A percentile compares a stretch with the other conserved stretches of the same genome.
Evolutionary conservation across 257 asterid genomes (phyloP).

Genomic region (Cordia subcordata): DNA sequence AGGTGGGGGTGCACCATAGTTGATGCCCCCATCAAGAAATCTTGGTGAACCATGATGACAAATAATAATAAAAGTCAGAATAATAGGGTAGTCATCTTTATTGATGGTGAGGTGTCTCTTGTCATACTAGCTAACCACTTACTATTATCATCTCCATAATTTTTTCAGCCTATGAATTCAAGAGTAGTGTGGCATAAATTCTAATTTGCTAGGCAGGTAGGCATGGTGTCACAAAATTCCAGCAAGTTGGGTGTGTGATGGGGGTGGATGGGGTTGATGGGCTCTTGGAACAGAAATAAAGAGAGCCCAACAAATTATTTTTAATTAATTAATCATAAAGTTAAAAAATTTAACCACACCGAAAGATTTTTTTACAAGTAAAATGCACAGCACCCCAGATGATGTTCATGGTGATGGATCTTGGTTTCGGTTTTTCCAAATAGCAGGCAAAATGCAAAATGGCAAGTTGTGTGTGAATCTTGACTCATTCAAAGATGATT

Average conservation of each 20-base stretch:
- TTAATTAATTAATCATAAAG: too few species aligned
- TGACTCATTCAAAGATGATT: slow-evolving; percentile 20
- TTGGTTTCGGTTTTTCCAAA: slow-evolving; percentile 9
- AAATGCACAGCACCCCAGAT: background rate
- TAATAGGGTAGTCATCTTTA: too few species aligned
- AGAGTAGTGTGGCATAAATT: background rate
- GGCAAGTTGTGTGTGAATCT: slow-evolving; percentile 13
- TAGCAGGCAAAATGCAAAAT: slow-evolving; percentile 20
- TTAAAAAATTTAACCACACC: too few species aligned
- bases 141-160: background rate
- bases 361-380: too few species aligned
- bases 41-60: background rate
- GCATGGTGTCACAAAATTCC: slow-evolving; percentile 10
- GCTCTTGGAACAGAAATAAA: slow-evolving; percentile 3
- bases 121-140: too few species aligned
- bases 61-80: too few species aligned
- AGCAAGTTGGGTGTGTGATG: slow-evolving; percentile 21
- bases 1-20: too few species aligned
- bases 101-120: background rate
- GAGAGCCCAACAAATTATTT: too few species aligned
- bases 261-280: too few species aligned
- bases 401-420: background rate
- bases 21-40: too few species aligned
- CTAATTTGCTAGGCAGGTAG: slow-evolving; percentile 4
- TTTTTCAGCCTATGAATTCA: background rate